Evolutionary conservation across 805 yeast genomes (phyloP).

Genomic region (Sugiyamaella chiloensis): DNA sequence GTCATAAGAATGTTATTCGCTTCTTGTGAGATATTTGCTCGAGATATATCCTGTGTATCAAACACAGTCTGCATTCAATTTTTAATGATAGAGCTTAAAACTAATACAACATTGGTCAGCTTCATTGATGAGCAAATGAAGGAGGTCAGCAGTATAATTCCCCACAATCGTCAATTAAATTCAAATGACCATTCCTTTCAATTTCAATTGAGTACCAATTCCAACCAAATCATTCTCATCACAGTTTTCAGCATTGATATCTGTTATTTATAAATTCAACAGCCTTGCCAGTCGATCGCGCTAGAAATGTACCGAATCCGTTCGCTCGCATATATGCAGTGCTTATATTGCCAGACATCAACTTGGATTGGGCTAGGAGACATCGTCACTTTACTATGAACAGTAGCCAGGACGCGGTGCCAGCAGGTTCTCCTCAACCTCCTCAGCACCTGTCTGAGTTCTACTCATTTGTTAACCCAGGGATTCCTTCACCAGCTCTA

Average conservation of each 20-base stretch:
- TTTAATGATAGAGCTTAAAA: too few relatives aligned
- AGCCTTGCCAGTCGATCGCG: not conserved
- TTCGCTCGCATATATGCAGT: not conserved
- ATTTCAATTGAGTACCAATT: not conserved
- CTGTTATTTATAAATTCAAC: not conserved
- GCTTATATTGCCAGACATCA: not conserved
- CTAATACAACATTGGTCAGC: too few relatives aligned
- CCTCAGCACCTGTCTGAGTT: constrained; percentile 60
- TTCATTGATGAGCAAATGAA: too few relatives aligned
- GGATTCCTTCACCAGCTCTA: constrained; percentile 8
- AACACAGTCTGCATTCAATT: too few relatives aligned
- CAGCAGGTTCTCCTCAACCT: constrained; percentile 13
- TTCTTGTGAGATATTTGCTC: too few relatives aligned
- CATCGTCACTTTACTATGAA: not conserved
- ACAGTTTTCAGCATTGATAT: too few relatives aligned
- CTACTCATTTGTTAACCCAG: constrained; percentile 44
- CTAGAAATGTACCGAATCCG: not conserved
- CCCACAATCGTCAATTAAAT: too few relatives aligned
- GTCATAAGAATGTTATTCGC: too few relatives aligned
- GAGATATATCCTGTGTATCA: too few relatives aligned
- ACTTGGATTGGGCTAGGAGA: constrained; percentile 1
- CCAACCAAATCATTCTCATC: too few relatives aligned
- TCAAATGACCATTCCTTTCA: too few relatives aligned
- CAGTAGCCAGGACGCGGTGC: constrained; percentile 5
- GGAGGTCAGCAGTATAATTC: too few relatives aligned